Percentiles rank a stretch among this genome's conserved stretches.
phyloP scores from a whole-genome alignment of 2,329 filamentous ascomycete species.

The Claviceps humidiphila region DNA sequence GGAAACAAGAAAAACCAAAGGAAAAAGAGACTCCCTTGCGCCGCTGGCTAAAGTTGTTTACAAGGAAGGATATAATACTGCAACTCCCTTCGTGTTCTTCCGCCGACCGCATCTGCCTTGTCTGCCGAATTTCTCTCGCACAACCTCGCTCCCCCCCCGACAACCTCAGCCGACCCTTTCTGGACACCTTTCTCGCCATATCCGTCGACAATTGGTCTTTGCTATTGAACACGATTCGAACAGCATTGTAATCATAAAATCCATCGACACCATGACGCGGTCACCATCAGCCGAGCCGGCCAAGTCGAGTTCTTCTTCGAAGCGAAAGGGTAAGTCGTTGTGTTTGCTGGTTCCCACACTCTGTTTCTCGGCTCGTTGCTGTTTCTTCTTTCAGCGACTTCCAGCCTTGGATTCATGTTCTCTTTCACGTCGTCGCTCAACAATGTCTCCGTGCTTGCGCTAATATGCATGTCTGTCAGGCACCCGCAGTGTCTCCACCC shows the following conservation, averaged over 20 bases:
- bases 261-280: constrained; percentile 22
- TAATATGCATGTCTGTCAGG: constrained; percentile 21
- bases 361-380: neutral
- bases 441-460: neutral
- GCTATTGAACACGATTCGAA: neutral
- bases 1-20: too few relatives aligned
- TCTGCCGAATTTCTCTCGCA: neutral
- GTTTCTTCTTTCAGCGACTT: neutral
- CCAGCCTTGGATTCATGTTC: neutral
- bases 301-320: constrained; percentile 22
- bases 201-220: neutral
- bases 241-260: neutral
- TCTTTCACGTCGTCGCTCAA: neutral
- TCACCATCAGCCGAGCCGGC: constrained; percentile 30
- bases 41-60: neutral
- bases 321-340: constrained; percentile 33
- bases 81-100: neutral
- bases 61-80: neutral
- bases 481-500: constrained; percentile 68
- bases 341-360: neutral
- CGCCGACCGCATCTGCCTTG: neutral
- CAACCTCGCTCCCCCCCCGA: neutral
- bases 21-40: neutral
- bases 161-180: neutral
- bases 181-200: constrained; percentile 2